Conservation (phyloP, 805 yeast genomes). For the Spathaspora arborariae region DNA sequence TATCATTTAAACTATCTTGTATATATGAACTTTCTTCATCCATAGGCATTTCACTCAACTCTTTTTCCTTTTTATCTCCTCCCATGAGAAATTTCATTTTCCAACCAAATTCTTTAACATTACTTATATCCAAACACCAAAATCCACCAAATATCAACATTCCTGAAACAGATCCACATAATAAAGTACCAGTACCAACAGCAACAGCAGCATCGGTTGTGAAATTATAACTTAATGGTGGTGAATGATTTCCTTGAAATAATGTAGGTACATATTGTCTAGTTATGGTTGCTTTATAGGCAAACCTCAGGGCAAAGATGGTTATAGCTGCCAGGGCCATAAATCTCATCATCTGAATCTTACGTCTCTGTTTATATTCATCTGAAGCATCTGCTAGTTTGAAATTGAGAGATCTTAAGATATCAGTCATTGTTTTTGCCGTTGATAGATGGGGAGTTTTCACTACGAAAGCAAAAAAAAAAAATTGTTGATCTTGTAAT, state of each 20-base stretch:
- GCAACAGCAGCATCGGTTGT: slow-evolving; percentile 84
- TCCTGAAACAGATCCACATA: slow-evolving; percentile 68
- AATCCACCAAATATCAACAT: slow-evolving; percentile 72
- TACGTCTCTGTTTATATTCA: slow-evolving; percentile 59
- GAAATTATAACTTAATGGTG: slow-evolving; percentile 72
- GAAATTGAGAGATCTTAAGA: slow-evolving; percentile 13
- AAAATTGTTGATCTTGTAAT: neutral
- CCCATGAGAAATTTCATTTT: slow-evolving; percentile 63
- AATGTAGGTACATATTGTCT: slow-evolving; percentile 72
- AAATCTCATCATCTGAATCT: slow-evolving; percentile 68
- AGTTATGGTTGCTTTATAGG: slow-evolving; percentile 68
- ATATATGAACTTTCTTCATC: slow-evolving; percentile 60
- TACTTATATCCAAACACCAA: slow-evolving; percentile 76
- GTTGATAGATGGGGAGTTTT: neutral
- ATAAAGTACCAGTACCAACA: slow-evolving; percentile 71
- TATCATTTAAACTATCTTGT: slow-evolving; percentile 51
- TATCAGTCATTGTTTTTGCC: slow-evolving; percentile 1
- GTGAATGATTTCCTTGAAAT: slow-evolving; percentile 82
- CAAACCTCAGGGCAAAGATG: slow-evolving; percentile 66
- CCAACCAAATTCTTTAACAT: slow-evolving; percentile 65
- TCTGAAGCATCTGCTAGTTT: slow-evolving; percentile 35
- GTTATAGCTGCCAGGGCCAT: slow-evolving; percentile 71
- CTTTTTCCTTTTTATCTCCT: slow-evolving; percentile 57
- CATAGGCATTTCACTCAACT: slow-evolving; percentile 34
- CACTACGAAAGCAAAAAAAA: neutral